Evolutionary conservation across 1,284 basidiomycete genomes (phyloP), one percentile per base, ranked within the genome.

Genomic region (Tilletia setariae): DNA sequence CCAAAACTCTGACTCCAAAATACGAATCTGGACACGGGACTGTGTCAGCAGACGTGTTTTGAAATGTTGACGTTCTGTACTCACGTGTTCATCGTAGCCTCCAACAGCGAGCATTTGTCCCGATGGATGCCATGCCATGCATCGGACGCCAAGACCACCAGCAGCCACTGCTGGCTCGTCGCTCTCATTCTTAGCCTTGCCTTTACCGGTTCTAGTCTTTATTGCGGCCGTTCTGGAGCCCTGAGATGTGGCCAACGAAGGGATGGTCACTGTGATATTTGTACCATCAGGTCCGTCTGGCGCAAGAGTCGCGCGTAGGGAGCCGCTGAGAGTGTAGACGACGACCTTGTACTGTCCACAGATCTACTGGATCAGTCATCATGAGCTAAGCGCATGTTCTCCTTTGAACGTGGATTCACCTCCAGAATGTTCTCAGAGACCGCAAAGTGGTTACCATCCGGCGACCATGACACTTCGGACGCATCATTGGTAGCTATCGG

Each of bases 381-480:
- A 19, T 21, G 21, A 21, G 13, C 8, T 23, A 32, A 2, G 62
- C 4, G 63, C 11, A 44, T 11, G 69, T 64, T 21, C 28, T 35
- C 30, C 19, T 19, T n/a, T 15, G 56, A 67, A 53, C 63, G 40
- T 63, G 40, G n/a, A 81, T 86, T 59, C 72, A 91, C 92, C 84
- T 91, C 90, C 28, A 93, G 82, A 9, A 88, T 16, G 56, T 90
- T 89, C 79, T 95, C 93, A 90, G 90, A 93, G 0, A 90, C 86
- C 0, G 92, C 92, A 15, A 95, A 72, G 82, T 90, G 86, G 73
- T 89, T 89, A 6, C 92, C 92, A 13, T 87, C 90, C 0, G 93
- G 92, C 9, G 92, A 93, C 70, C 94, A 86, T 1, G 88, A 85
- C n/a, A 94, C 79, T 0, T 90, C 91, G 16, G 90, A 86, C 25